Conservation (phyloP, 176 grass and related monocot genomes). For the Puccinellia tenuiflora region DNA sequence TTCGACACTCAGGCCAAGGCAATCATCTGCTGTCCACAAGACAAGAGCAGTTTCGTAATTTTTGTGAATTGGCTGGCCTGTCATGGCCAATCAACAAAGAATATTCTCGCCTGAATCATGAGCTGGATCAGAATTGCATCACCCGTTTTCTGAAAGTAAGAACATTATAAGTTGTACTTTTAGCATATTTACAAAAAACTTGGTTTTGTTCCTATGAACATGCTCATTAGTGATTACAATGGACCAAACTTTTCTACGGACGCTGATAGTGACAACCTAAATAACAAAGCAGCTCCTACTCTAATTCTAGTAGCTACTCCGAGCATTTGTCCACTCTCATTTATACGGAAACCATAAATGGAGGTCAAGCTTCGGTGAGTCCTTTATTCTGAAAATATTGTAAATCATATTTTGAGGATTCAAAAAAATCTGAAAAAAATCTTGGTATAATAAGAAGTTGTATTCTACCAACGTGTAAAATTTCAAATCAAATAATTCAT, state of each 20-base stretch:
- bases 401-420: too few species aligned
- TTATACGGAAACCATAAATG: too few species aligned
- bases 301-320: background rate
- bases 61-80: background rate
- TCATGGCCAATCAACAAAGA: background rate
- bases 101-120: slow-evolving; percentile 12
- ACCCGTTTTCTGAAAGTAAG: background rate
- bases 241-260: background rate
- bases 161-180: background rate
- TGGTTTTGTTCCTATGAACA: background rate
- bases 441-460: too few species aligned
- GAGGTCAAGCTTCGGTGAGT: too few species aligned
- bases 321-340: too few species aligned
- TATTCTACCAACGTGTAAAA: too few species aligned
- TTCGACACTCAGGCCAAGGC: background rate
- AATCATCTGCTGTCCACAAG: background rate
- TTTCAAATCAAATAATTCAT: too few species aligned
- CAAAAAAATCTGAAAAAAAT: too few species aligned
- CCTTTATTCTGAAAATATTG: too few species aligned
- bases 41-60: background rate
- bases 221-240: background rate
- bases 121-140: background rate
- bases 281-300: background rate
- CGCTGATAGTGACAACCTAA: background rate
- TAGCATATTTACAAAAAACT: background rate